phyloP scores from a whole-genome alignment of 805 yeast genomes.

The Candida xiaguanensis region DNA sequence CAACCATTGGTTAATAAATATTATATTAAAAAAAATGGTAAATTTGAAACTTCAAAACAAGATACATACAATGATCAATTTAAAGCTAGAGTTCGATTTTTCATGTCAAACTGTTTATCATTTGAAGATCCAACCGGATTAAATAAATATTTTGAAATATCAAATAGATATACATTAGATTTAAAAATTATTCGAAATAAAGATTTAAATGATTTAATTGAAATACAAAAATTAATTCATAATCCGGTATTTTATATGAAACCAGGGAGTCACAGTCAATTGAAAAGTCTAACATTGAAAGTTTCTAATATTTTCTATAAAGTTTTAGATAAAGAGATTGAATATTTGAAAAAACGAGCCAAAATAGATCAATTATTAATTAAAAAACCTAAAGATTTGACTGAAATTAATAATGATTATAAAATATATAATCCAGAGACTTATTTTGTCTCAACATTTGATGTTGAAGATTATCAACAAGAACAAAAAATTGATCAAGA shows the following conservation, averaged over 20 bases:
- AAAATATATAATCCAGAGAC: slow-evolving; percentile 32
- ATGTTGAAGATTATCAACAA: slow-evolving; percentile 16
- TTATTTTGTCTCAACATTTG: slow-evolving; percentile 31
- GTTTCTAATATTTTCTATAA: slow-evolving; percentile 25
- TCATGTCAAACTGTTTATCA: slow-evolving; percentile 29
- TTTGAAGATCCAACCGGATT: slow-evolving; percentile 44
- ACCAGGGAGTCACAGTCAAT: slow-evolving; percentile 15
- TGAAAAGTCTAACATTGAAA: slow-evolving; percentile 20
- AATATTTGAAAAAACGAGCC: slow-evolving; percentile 15
- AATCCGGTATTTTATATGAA: slow-evolving; percentile 33
- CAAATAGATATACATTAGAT: slow-evolving; percentile 25
- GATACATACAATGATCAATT: slow-evolving; percentile 38
- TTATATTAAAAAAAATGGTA: slow-evolving; percentile 15
- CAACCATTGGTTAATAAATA: slow-evolving; percentile 33
- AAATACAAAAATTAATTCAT: slow-evolving; percentile 25
- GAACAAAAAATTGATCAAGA: slow-evolving; percentile 13
- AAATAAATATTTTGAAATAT: slow-evolving; percentile 33
- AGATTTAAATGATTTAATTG: slow-evolving; percentile 31
- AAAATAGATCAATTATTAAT: slow-evolving; percentile 17
- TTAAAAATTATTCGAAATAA: slow-evolving; percentile 18
- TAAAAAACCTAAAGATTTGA: slow-evolving; percentile 13
- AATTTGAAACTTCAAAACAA: slow-evolving; percentile 27
- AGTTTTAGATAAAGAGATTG: slow-evolving; percentile 28
- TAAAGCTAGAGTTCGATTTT: slow-evolving; percentile 32
- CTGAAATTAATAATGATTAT: slow-evolving; percentile 14